These are phyloP conservation scores for Puccinellia tenuiflora DNA, from an alignment of 176 grass and related monocot genomes.

Conservation along the genomic window DNA sequence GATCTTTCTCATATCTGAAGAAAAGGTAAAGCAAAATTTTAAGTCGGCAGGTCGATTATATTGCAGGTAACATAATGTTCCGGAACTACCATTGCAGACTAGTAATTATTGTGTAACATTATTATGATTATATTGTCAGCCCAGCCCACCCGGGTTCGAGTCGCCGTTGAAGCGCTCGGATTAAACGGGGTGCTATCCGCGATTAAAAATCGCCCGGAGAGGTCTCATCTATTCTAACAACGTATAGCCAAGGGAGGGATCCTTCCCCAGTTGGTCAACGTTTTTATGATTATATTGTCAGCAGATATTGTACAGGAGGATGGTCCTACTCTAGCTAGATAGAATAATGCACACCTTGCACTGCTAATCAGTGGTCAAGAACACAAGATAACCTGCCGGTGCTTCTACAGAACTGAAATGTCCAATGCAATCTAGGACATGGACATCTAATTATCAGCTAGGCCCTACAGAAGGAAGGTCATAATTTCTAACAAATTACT, in stretches of 20 bases:
- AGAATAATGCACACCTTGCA: neutral
- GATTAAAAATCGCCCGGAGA: too few species aligned
- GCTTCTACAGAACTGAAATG: neutral
- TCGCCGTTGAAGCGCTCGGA: too few species aligned
- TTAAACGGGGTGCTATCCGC: too few species aligned
- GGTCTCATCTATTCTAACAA: too few species aligned
- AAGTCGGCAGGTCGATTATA: neutral
- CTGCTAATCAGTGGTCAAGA: conserved; percentile 3
- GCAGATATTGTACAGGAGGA: conserved; percentile 15
- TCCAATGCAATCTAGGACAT: neutral
- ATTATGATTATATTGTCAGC: neutral
- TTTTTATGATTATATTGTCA: neutral
- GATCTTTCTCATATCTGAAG: conserved; percentile 94
- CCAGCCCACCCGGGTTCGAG: too few species aligned
- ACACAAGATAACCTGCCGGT: neutral
- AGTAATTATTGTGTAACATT: conserved; percentile 5
- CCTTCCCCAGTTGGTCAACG: too few species aligned
- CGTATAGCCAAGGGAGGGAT: too few species aligned
- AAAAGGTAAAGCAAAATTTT: neutral
- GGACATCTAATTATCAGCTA: neutral
- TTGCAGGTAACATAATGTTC: neutral
- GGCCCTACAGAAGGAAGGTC: neutral
- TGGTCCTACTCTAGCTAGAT: neutral
- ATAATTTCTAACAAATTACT: neutral
- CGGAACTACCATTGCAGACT: neutral